phyloP scores from a whole-genome alignment of 2,329 filamentous ascomycete genomes.

The Graphilbum fragrans region DNA sequence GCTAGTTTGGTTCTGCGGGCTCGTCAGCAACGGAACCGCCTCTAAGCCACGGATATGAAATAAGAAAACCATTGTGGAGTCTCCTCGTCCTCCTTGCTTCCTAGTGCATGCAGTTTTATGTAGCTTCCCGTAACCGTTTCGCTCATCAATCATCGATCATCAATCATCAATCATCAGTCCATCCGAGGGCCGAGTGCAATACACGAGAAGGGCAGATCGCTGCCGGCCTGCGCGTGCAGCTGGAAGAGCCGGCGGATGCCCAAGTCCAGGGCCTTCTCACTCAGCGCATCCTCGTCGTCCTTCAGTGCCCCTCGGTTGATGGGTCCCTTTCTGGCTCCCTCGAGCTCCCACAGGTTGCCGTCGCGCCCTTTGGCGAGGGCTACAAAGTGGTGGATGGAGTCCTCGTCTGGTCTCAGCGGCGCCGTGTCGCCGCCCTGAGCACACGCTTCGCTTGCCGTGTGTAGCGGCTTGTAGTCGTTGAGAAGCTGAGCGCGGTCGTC shows the following conservation, averaged over 20 bases:
- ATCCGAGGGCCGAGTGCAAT: neutral
- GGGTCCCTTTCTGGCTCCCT: constrained; percentile 63
- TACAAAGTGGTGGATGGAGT: constrained; percentile 61
- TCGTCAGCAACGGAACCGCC: too few species aligned
- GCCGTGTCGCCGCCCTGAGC: constrained; percentile 54
- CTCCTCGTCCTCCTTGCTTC: too few species aligned
- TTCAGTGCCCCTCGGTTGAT: constrained; percentile 48
- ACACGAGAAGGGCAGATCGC: neutral
- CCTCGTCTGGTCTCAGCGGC: constrained; percentile 38
- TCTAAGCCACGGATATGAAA: too few species aligned
- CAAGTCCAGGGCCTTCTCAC: constrained; percentile 54
- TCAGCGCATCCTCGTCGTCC: constrained; percentile 49
- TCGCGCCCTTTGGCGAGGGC: constrained; percentile 62
- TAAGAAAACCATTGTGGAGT: too few species aligned
- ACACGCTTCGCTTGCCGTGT: constrained; percentile 60
- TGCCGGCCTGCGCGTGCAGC: neutral
- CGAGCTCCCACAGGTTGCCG: constrained; percentile 63
- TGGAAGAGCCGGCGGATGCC: constrained; percentile 33
- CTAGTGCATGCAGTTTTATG: too few species aligned
- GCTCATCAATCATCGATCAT: too few species aligned
- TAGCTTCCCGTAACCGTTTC: neutral
- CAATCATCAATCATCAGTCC: too few species aligned
- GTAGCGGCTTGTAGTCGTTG: constrained; percentile 58
- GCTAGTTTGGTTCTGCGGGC: too few species aligned
- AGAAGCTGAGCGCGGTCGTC: constrained; percentile 57